phyloP scores from a whole-genome alignment of 2,329 filamentous ascomycete genomes.

The Atkinsonella texensis region DNA sequence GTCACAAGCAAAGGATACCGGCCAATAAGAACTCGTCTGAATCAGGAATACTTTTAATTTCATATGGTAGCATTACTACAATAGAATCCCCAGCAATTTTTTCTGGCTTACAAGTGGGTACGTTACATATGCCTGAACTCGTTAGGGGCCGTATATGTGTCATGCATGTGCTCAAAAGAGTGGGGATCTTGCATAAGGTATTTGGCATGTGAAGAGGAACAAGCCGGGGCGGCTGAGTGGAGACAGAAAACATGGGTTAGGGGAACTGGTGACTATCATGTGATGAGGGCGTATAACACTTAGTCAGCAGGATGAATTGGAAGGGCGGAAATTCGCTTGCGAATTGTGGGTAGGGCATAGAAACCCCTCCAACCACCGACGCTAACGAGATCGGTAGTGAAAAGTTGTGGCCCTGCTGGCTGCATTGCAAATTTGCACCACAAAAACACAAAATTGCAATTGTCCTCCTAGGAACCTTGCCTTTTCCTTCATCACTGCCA shows the following conservation, averaged over 20 bases:
- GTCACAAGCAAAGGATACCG: too few relatives aligned
- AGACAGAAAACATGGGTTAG: background rate
- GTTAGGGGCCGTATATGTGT: too few relatives aligned
- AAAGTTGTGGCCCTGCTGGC: slow-evolving; percentile 18
- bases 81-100: too few relatives aligned
- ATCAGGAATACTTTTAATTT: too few relatives aligned
- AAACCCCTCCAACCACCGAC: slow-evolving; percentile 18
- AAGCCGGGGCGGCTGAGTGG: background rate
- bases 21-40: too few relatives aligned
- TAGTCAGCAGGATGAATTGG: too few relatives aligned
- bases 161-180: too few relatives aligned
- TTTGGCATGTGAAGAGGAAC: slow-evolving; percentile 1
- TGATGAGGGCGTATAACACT: slow-evolving; percentile 6
- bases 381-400: slow-evolving; percentile 14
- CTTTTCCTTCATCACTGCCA: slow-evolving; percentile 24
- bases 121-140: too few relatives aligned
- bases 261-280: slow-evolving; percentile 1
- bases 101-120: too few relatives aligned
- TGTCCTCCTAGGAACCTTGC: slow-evolving; percentile 7
- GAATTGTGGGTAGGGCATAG: slow-evolving; percentile 20
- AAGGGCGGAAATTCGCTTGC: background rate
- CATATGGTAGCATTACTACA: too few relatives aligned
- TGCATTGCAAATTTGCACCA: too few relatives aligned
- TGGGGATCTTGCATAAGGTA: background rate
- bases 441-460: too few relatives aligned